Conservation (phyloP, 2,329 filamentous ascomycete genomes). For the Hyphodiscus sp. region DNA sequence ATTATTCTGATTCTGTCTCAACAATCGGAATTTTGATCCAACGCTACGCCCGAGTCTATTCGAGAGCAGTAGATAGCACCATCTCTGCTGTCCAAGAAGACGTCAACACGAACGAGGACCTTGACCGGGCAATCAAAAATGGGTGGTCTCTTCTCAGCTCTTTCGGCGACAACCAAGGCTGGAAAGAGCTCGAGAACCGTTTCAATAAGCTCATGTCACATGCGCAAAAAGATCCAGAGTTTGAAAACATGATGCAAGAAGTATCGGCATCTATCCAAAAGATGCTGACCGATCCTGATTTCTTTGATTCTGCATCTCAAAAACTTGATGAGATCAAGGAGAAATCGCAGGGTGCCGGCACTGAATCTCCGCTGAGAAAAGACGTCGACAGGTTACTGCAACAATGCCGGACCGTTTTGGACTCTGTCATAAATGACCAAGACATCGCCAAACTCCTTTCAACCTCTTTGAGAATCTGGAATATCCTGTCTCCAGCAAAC, state of each 20-base stretch:
- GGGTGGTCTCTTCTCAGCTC: conserved; percentile 76
- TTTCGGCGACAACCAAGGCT: conserved; percentile 68
- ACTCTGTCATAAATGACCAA: conserved; percentile 63
- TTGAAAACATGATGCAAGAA: conserved; percentile 70
- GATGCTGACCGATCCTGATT: conserved; percentile 78
- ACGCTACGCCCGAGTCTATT: conserved; percentile 72
- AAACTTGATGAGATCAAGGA: conserved; percentile 45
- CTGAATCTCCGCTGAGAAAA: conserved; percentile 60
- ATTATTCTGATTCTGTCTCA: conserved; percentile 83
- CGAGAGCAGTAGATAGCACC: conserved; percentile 62
- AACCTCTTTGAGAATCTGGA: conserved; percentile 60
- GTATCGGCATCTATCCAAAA: conserved; percentile 69
- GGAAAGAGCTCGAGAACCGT: conserved; percentile 65
- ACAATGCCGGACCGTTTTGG: conserved; percentile 61
- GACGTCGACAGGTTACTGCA: conserved; percentile 68
- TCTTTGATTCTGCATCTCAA: conserved; percentile 64
- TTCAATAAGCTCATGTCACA: conserved; percentile 69
- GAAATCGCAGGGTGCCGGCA: conserved; percentile 56
- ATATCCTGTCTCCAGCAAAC: conserved; percentile 61
- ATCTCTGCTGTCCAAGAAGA: conserved; percentile 62
- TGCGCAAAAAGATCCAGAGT: conserved; percentile 70
- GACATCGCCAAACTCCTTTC: conserved; percentile 64
- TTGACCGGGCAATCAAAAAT: conserved; percentile 69
- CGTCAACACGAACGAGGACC: conserved; percentile 64
- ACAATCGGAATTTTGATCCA: conserved; percentile 69